Conservation (phyloP, 306 rosid genomes). For the Phaseolus lunatus region DNA sequence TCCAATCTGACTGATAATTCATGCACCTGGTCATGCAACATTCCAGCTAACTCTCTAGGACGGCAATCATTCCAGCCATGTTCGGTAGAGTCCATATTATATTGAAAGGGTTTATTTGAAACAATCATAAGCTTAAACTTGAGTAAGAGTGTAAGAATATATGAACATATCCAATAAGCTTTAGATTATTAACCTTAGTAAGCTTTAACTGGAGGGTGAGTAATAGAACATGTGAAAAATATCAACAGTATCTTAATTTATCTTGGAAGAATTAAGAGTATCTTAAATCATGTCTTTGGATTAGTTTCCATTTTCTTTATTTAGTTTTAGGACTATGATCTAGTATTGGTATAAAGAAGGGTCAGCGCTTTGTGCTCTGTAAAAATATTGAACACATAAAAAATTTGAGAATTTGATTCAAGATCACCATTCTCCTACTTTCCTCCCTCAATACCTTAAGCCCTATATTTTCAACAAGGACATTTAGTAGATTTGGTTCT, state of each 20-base stretch:
- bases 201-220: background rate
- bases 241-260: background rate
- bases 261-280: background rate
- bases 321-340: background rate
- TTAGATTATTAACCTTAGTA: background rate
- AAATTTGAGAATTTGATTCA: background rate
- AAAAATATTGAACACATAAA: background rate
- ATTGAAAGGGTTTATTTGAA: background rate
- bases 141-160: background rate
- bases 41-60: background rate
- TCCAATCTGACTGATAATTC: background rate
- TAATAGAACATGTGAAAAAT: background rate
- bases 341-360: background rate
- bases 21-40: background rate
- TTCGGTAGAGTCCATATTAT: background rate
- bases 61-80: background rate
- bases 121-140: background rate
- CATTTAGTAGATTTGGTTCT: conserved; percentile 6
- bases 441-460: background rate
- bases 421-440: background rate
- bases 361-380: background rate
- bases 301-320: background rate
- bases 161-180: background rate
- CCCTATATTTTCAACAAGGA: background rate
- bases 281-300: background rate